Evolutionary conservation across 768 basidiomycete genomes (phyloP), one percentile per base, ranked within the genome.

Genomic region (Leccinum uliginosum): DNA sequence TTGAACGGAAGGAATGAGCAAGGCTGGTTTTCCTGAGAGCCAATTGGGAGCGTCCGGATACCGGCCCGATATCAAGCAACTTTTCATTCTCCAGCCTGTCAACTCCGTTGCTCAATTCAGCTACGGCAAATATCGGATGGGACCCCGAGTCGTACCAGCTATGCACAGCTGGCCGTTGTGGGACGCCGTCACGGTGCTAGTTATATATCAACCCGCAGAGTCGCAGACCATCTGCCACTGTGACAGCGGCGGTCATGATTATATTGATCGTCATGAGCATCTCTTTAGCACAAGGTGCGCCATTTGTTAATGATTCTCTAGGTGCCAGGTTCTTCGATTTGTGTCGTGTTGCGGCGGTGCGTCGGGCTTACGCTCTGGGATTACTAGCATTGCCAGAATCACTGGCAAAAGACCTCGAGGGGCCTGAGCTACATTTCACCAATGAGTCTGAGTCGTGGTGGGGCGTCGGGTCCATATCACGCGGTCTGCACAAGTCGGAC

Each of bases 391-490:
- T 27, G 10, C 38, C 52, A 24, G 49, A 40, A 55, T 55, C 38
- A 32, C 52, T 38, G 24, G 38, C 59, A 45, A 50, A 51, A 35
- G 38, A 50, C 35, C 57, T 59, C 51, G 35, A 49, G n/a, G n/a
- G n/a, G 40, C 40, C 34, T 17, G 43, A 54, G 9, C 14, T 50
- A 23, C 24, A 43, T 48, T 80, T 75, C 60, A 69, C 77, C 27
- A 76, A 80, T 62, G 83, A 40, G 38, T 83, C 56, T n/a, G n/a
- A n/a, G n/a, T n/a, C n/a, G n/a, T n/a, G n/a, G 77, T 75, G 51
- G 80, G 81, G 60, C 50, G 75, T 69, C 21, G 27, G 29, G 46
- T 35, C 15, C 35, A 45, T 21, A 50, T 59, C 56, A 51, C 53
- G 44, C 49, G 8, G 55, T 30, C 50, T 46, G 52, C 57, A 52